phyloP scores from a whole-genome alignment of 2,329 filamentous ascomycete genomes.

The Beauveria scarabaeidicola region DNA sequence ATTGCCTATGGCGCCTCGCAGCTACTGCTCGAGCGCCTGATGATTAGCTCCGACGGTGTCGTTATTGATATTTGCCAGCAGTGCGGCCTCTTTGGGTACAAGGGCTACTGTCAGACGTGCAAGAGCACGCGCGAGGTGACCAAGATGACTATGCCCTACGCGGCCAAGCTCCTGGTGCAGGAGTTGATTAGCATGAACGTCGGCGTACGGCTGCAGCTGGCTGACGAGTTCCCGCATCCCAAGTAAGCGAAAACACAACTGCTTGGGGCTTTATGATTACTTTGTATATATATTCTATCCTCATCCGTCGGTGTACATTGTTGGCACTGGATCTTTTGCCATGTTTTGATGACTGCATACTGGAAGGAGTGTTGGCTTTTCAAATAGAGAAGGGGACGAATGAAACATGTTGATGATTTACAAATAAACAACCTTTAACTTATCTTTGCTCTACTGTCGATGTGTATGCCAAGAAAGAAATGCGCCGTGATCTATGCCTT shows the following conservation, averaged over 20 bases:
- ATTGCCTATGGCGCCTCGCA: slow-evolving; percentile 96
- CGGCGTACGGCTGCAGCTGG: slow-evolving; percentile 80
- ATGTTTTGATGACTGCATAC: neutral
- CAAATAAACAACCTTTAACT: neutral
- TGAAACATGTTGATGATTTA: neutral
- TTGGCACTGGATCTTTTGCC: neutral
- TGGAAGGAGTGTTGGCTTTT: slow-evolving; percentile 3
- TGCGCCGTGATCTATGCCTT: neutral
- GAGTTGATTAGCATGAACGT: slow-evolving; percentile 98
- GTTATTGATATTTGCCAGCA: slow-evolving; percentile 88
- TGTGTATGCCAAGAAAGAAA: neutral
- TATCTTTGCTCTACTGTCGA: neutral
- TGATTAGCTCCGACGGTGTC: slow-evolving; percentile 88
- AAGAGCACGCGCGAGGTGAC: slow-evolving; percentile 76
- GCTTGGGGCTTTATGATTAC: neutral
- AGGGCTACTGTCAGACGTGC: slow-evolving; percentile 91
- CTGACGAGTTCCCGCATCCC: slow-evolving; percentile 81
- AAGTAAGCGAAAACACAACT: slow-evolving; percentile 18
- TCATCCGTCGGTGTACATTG: slow-evolving; percentile 12
- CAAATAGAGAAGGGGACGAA: neutral
- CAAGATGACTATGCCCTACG: slow-evolving; percentile 95
- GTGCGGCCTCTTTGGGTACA: slow-evolving; percentile 92
- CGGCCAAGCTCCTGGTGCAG: slow-evolving; percentile 90
- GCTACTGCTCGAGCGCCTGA: slow-evolving; percentile 82
- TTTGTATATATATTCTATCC: slow-evolving; percentile 9